phyloP scores from a whole-genome alignment of 352 stramenopile species.

The Globisporangium acanthophoron region DNA sequence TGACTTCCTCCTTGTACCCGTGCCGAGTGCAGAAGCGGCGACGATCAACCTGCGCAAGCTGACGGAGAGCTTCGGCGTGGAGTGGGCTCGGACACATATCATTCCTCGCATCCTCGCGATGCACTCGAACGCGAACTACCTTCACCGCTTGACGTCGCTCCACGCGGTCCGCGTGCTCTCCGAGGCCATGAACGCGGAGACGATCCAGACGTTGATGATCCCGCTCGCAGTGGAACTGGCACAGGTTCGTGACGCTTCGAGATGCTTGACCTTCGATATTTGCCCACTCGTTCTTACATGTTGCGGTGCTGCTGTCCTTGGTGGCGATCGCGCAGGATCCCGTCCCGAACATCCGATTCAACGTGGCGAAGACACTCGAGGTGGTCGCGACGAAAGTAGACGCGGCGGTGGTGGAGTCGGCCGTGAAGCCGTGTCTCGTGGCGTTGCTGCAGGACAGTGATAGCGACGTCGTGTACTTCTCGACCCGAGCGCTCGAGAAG shows the following conservation, averaged over 20 bases:
- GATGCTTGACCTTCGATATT: not conserved
- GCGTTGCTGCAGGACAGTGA: constrained; percentile 89
- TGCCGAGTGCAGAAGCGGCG: constrained; percentile 71
- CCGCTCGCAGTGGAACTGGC: constrained; percentile 91
- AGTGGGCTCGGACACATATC: constrained; percentile 93
- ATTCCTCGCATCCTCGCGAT: constrained; percentile 94
- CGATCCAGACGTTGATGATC: constrained; percentile 85
- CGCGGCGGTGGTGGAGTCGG: constrained; percentile 42
- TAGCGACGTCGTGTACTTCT: constrained; percentile 93
- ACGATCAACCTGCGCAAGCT: constrained; percentile 94
- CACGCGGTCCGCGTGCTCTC: constrained; percentile 84
- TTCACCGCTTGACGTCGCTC: constrained; percentile 92
- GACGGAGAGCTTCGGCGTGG: constrained; percentile 92
- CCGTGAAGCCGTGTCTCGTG: constrained; percentile 84
- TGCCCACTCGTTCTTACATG: not conserved
- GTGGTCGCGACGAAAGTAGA: constrained; percentile 78
- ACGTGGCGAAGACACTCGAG: constrained; percentile 95
- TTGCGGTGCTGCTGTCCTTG: not conserved
- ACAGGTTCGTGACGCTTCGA: constrained; percentile 37
- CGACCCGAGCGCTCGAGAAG: constrained; percentile 63
- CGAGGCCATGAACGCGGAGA: constrained; percentile 66
- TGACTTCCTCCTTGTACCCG: not conserved
- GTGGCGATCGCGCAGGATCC: constrained; percentile 49
- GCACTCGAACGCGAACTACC: constrained; percentile 91
- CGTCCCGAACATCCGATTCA: constrained; percentile 99